These are phyloP conservation scores for Hysterium pulicare DNA, from an alignment of 2,329 filamentous ascomycete genomes.

Conservation along the genomic window DNA sequence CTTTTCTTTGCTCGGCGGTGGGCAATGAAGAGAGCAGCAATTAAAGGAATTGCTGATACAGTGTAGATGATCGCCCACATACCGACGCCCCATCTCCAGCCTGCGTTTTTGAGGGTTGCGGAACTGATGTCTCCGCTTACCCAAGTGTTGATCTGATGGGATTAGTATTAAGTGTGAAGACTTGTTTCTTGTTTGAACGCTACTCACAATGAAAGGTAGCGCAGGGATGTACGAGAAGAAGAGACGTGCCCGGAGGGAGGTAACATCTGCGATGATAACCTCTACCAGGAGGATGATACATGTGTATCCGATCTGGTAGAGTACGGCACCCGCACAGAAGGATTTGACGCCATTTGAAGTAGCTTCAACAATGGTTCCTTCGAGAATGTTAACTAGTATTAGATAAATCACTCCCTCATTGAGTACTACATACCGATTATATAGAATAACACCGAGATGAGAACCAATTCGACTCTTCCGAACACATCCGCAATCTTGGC, in stretches of 20 bases:
- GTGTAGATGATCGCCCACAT: constrained; percentile 62
- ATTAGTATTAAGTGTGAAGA: neutral
- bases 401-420: no score
- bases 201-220: constrained; percentile 47
- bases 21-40: constrained; percentile 49
- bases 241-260: constrained; percentile 58
- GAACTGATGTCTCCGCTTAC: constrained; percentile 54
- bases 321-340: constrained; percentile 56
- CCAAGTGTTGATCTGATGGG: constrained; percentile 51
- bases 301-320: constrained; percentile 62
- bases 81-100: constrained; percentile 55
- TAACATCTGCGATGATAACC: constrained; percentile 60
- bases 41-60: constrained; percentile 51
- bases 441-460: constrained; percentile 3
- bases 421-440: constrained; percentile 1
- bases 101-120: constrained; percentile 48
- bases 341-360: constrained; percentile 45
- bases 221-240: constrained; percentile 61
- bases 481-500: constrained; percentile 60
- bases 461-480: constrained; percentile 52
- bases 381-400: no score
- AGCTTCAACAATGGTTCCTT: constrained; percentile 51
- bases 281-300: constrained; percentile 57
- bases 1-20: constrained; percentile 48
- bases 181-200: neutral